A percentile compares a stretch with the other conserved stretches of the same genome.
Evolutionary conservation across 257 asterid genomes (phyloP).

Genomic region (Salvia hispanica): DNA sequence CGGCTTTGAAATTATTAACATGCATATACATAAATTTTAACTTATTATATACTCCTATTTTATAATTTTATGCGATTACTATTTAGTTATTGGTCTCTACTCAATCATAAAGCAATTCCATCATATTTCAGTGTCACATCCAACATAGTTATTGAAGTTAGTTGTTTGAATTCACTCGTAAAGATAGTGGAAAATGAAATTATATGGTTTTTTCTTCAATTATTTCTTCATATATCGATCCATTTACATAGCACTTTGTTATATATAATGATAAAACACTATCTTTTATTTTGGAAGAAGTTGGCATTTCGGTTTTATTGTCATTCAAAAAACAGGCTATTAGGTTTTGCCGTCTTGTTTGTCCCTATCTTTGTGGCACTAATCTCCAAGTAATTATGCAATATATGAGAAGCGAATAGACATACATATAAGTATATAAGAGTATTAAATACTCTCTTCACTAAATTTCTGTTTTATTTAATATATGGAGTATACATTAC

Average conservation of each 20-base stretch:
- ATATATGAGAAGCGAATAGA: background rate
- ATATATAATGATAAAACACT: too few relatives aligned
- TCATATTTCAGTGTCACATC: too few relatives aligned
- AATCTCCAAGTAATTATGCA: conserved; percentile 11
- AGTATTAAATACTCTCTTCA: background rate
- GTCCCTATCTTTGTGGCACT: conserved; percentile 18
- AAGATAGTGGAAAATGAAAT: background rate
- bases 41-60: too few relatives aligned
- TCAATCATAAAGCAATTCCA: too few relatives aligned
- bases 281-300: background rate
- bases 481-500: too few relatives aligned
- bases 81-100: too few relatives aligned
- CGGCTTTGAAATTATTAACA: too few relatives aligned
- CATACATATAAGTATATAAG: too few relatives aligned
- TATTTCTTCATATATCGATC: conserved; percentile 1
- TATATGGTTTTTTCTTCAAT: background rate
- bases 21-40: too few relatives aligned
- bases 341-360: conserved; percentile 3
- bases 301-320: conserved; percentile 16
- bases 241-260: background rate
- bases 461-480: background rate
- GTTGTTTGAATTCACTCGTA: too few relatives aligned
- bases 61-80: too few relatives aligned
- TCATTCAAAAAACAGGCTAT: background rate
- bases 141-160: too few relatives aligned